These are phyloP conservation scores for Fusarium compactum DNA, from an alignment of 2,329 filamentous ascomycete genomes.

Conservation along the genomic window DNA sequence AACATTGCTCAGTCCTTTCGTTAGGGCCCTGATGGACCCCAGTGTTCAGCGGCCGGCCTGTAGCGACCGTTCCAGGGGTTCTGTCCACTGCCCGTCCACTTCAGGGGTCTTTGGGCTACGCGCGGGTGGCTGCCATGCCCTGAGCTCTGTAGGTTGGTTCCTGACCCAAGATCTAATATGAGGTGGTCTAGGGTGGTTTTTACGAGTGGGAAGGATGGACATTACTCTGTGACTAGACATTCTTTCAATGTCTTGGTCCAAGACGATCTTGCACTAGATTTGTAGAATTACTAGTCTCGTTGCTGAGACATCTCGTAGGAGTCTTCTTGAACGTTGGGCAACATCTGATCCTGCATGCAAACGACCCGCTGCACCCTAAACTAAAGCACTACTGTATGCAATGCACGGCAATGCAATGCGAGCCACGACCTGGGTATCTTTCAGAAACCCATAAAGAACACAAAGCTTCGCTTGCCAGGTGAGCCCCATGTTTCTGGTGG, in stretches of 20 bases:
- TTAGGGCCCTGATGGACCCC: conserved; percentile 32
- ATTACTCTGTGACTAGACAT: conserved; percentile 14
- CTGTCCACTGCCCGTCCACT: conserved; percentile 18
- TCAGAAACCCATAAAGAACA: conserved; percentile 7
- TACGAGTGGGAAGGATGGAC: conserved; percentile 5
- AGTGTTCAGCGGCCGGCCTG: conserved; percentile 24
- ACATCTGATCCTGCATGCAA: conserved; percentile 22
- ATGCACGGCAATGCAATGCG: conserved; percentile 43
- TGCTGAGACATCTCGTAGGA: background rate
- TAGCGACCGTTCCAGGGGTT: conserved; percentile 39
- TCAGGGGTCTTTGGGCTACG: conserved; percentile 35
- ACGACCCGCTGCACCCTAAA: conserved; percentile 27
- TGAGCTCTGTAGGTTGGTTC: conserved; percentile 16
- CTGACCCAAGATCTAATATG: conserved; percentile 15
- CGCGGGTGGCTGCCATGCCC: conserved; percentile 27
- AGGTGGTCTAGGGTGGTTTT: conserved; percentile 5
- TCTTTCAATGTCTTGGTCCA: conserved; percentile 20
- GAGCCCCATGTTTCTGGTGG: conserved; percentile 5
- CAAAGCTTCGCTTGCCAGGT: conserved; percentile 1
- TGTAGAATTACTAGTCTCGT: background rate
- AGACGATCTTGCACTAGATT: background rate
- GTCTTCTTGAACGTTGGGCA: conserved; percentile 4
- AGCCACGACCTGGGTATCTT: conserved; percentile 31
- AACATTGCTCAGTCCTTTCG: conserved; percentile 10
- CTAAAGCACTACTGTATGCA: conserved; percentile 40